Conservation (phyloP, 2,329 filamentous ascomycete species). For the Camillea tinctor region DNA sequence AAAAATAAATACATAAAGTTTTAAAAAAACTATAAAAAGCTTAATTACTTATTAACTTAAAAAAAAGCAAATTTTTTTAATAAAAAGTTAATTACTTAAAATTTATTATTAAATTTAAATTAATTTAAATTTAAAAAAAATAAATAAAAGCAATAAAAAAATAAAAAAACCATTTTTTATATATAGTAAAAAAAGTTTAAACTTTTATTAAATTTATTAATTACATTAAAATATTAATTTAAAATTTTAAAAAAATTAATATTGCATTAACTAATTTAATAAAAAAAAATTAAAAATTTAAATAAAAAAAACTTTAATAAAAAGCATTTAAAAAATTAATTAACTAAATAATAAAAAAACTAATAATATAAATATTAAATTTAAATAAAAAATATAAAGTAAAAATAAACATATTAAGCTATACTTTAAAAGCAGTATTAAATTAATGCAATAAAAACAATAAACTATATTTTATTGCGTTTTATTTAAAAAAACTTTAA, state of each 20-base stretch:
- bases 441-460: neutral
- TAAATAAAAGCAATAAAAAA: neutral
- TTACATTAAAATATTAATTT: neutral
- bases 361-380: neutral
- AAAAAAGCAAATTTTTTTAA: neutral
- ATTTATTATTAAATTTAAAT: neutral
- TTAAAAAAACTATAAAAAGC: neutral
- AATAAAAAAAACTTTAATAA: neutral
- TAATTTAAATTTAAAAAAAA: no score
- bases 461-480: neutral
- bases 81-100: neutral
- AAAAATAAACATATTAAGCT: neutral
- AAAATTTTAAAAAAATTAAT: neutral
- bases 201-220: neutral
- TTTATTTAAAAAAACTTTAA: neutral
- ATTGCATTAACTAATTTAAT: neutral
- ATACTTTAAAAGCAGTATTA: neutral
- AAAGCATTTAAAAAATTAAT: neutral
- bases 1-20: neutral
- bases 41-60: neutral
- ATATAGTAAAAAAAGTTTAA: neutral
- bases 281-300: neutral
- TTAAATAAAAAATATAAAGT: neutral
- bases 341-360: neutral
- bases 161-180: neutral